Conservation (phyloP, 2,329 filamentous ascomycete genomes). For the Ascochyta pisi region DNA sequence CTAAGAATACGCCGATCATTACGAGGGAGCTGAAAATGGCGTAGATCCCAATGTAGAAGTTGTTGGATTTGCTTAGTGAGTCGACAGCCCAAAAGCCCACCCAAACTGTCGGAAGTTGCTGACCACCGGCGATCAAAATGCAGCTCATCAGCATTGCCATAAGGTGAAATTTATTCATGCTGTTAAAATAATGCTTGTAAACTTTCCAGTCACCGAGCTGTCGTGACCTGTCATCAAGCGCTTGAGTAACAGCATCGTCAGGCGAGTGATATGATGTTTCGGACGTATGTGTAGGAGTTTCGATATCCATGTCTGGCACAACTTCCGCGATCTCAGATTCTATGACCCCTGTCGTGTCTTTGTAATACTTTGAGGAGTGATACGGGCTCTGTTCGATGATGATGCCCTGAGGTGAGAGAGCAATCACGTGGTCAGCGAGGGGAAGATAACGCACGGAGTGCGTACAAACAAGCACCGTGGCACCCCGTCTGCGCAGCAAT, state of each 20-base stretch:
- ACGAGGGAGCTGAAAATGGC: neutral
- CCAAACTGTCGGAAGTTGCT: constrained; percentile 7
- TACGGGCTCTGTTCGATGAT: neutral
- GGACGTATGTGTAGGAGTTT: neutral
- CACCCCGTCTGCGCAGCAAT: constrained; percentile 44
- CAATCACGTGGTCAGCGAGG: neutral
- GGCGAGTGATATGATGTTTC: neutral
- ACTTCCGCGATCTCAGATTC: neutral
- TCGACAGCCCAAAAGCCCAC: neutral
- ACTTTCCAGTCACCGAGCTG: constrained; percentile 12
- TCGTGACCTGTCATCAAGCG: neutral
- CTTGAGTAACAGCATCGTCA: neutral
- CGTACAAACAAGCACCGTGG: constrained; percentile 17
- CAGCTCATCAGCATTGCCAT: neutral
- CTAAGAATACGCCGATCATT: neutral
- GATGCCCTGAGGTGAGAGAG: neutral
- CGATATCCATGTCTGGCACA: neutral
- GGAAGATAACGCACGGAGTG: neutral
- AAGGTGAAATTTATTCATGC: neutral
- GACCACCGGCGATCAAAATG: neutral
- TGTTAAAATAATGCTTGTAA: constrained; percentile 10
- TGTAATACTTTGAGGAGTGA: neutral
- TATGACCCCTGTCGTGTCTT: neutral
- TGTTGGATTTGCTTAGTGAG: neutral
- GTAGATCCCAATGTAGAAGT: constrained; percentile 9